Conservation (phyloP, 2,329 filamentous ascomycete species). For the Penicillium digitatum region DNA sequence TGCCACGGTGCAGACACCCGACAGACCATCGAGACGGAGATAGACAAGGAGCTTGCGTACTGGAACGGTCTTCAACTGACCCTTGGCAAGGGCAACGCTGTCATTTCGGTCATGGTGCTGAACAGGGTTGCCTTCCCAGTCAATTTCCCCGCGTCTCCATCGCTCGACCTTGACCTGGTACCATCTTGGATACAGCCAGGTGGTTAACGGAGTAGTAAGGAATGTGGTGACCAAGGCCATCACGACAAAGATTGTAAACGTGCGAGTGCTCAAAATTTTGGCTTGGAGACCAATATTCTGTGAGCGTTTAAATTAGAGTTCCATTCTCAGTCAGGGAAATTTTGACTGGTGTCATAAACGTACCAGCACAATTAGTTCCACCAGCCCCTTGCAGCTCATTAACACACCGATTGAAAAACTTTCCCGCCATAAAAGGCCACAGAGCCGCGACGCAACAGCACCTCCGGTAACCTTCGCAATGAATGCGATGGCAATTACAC, state of each 20-base stretch:
- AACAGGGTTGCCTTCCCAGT: constrained; percentile 69
- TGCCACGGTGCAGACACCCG: constrained; percentile 77
- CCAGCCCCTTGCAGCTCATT: constrained; percentile 96
- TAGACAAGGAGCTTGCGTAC: constrained; percentile 71
- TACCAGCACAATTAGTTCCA: constrained; percentile 93
- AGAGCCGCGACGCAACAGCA: constrained; percentile 69
- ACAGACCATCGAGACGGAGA: constrained; percentile 78
- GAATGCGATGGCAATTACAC: constrained; percentile 76
- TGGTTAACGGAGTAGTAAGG: constrained; percentile 71
- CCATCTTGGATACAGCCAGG: constrained; percentile 69
- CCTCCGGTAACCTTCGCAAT: constrained; percentile 80
- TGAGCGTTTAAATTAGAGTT: not conserved
- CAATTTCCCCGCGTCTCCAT: constrained; percentile 81
- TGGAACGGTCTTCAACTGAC: constrained; percentile 50
- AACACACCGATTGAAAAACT: constrained; percentile 80
- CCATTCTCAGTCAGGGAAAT: not conserved
- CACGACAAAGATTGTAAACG: constrained; percentile 91
- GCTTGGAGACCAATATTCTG: constrained; percentile 79
- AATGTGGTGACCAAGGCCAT: constrained; percentile 90
- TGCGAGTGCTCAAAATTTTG: constrained; percentile 71
- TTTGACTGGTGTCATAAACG: not conserved
- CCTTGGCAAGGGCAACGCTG: constrained; percentile 39
- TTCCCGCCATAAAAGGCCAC: constrained; percentile 83
- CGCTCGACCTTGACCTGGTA: constrained; percentile 69
- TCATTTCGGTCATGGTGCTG: constrained; percentile 42